These are phyloP conservation scores for Zostera marina DNA, from an alignment of 116 monocot species.

Conservation along the genomic window DNA sequence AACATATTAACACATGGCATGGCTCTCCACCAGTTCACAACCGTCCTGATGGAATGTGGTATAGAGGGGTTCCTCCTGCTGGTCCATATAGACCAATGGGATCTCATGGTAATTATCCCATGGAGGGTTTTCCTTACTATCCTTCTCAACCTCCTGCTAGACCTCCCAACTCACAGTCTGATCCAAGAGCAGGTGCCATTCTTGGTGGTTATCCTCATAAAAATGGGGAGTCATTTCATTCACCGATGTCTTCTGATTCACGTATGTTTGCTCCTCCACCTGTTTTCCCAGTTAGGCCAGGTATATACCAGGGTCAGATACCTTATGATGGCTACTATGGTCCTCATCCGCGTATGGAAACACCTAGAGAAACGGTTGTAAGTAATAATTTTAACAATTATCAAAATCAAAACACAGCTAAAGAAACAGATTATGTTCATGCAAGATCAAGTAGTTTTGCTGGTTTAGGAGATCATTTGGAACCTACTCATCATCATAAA, in stretches of 20 bases:
- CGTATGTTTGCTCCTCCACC: conserved; percentile 23
- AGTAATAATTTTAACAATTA: conserved; percentile 16
- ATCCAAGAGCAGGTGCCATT: conserved; percentile 21
- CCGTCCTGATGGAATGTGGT: conserved; percentile 43
- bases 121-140: conserved; percentile 43
- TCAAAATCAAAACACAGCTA: conserved; percentile 14
- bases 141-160: conserved; percentile 24
- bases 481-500: conserved; percentile 18
- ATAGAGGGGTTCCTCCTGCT: conserved; percentile 34
- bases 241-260: conserved; percentile 36
- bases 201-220: conserved; percentile 25
- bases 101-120: conserved; percentile 32
- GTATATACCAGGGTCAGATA: conserved; percentile 30
- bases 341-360: conserved; percentile 21
- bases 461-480: conserved; percentile 15
- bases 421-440: conserved; percentile 17
- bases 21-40: conserved; percentile 27
- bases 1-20: conserved; percentile 44
- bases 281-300: conserved; percentile 33
- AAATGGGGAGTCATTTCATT: conserved; percentile 25
- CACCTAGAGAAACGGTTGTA: conserved; percentile 9
- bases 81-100: conserved; percentile 38
- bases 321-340: conserved; percentile 54
- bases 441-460: conserved; percentile 12
- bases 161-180: conserved; percentile 20